Evolutionary conservation across 2,329 filamentous ascomycete genomes (phyloP).

Genomic region (Cylindrodendrum hubeiense): DNA sequence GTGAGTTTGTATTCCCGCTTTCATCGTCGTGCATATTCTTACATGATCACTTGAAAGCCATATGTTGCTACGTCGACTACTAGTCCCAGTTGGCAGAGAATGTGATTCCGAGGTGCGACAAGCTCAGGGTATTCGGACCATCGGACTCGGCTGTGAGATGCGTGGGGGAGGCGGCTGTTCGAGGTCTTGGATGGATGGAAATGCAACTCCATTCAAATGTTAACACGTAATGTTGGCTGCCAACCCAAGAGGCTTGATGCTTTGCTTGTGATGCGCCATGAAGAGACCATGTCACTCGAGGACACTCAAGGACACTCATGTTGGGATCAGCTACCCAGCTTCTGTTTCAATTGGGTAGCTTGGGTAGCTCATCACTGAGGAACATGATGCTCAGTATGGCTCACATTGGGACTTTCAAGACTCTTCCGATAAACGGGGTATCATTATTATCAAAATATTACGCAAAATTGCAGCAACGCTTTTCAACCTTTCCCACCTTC

Average conservation of each 20-base stretch:
- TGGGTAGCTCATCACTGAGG: not conserved
- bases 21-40: conserved; percentile 29
- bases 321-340: too few species aligned
- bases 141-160: not conserved
- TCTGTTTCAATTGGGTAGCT: not conserved
- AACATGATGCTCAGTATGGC: not conserved
- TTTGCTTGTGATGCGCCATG: not conserved
- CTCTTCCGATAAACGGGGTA: conserved; percentile 33
- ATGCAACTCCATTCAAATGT: not conserved
- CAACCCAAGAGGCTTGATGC: not conserved
- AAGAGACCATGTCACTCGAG: not conserved
- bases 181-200: not conserved
- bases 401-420: not conserved
- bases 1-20: conserved; percentile 30
- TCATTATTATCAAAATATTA: conserved; percentile 40
- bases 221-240: not conserved
- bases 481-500: conserved; percentile 21
- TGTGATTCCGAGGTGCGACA: not conserved
- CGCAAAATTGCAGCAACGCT: conserved; percentile 28
- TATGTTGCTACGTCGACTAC: not conserved
- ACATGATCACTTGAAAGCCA: conserved; percentile 34
- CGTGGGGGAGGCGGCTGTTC: conserved; percentile 1
- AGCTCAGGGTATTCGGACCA: not conserved
- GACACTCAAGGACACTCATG: not conserved
- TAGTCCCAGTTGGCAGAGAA: not conserved